Evolutionary conservation across 2,329 filamentous ascomycete species (phyloP), one percentile per base, ranked within the genome.

Genomic region (Fusarium domesticum): DNA sequence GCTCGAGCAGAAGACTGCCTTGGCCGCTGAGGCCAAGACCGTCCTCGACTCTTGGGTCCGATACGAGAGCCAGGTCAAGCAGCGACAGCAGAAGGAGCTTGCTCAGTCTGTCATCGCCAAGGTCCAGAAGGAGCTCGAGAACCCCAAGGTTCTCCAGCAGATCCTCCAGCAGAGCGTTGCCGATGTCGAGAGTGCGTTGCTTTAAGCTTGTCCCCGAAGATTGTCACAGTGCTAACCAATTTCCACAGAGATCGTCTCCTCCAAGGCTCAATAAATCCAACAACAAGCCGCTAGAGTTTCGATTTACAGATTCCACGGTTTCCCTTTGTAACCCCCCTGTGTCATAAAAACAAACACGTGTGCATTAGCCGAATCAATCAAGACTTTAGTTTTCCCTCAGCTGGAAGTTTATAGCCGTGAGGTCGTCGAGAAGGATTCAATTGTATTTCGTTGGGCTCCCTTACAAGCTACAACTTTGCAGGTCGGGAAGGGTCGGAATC

Each of bases 41-140:
- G 93, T 97, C 48, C 84, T 98, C 57, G 93, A 98, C 71, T 96
- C 90, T 46, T 98, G 93, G 95, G 91, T 97, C 56, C 87, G 93
- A 70, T 98, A 98, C 74, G 93, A 98, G 79, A 78, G 87, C 63
- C 93, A 97, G 80, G 91, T 98, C 67, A 98, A 97, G 87, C 87
- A 92, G 78, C 87, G 93, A 71, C 90, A 98, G 80, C 93, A 98
- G 82, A 85, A 81, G 74, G 93, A 98, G 81, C 83, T 98, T 58
- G 89, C 93, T 56, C 84, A 95, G 68, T 83, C 76, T 71, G 79
- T 98, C 72, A 97, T 98, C 65, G 83, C 87, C 78, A 98, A 96
- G 84, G 93, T 97, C 68, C 85, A 88, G 74, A 97, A 97, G 84
- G 92, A 97, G 81, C 84, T 98, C 47, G 89, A 96, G 81, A 96